Evolutionary conservation across 2,329 filamentous ascomycete genomes (phyloP).

Genomic region (Zalaria obscura): DNA sequence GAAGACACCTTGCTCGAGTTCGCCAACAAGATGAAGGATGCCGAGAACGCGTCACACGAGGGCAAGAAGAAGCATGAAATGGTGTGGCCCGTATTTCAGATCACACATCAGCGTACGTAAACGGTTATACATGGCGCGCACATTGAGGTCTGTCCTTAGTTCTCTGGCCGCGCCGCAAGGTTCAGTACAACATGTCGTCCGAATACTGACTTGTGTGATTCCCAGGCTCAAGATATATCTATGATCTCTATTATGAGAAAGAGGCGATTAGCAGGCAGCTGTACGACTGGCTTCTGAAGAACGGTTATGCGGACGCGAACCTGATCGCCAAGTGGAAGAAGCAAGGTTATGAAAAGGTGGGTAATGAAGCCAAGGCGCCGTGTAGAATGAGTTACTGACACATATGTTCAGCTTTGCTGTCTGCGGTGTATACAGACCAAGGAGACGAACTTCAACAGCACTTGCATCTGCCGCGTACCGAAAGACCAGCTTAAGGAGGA

Average conservation of each 20-base stretch:
- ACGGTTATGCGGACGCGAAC: constrained; percentile 86
- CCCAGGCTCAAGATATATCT: constrained; percentile 67
- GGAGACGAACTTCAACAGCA: constrained; percentile 97
- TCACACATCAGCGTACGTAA: constrained; percentile 70
- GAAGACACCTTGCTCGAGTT: constrained; percentile 78
- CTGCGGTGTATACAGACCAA: constrained; percentile 97
- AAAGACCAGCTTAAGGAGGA: constrained; percentile 80
- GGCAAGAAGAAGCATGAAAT: constrained; percentile 80
- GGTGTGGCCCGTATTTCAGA: constrained; percentile 95
- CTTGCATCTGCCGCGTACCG: constrained; percentile 92
- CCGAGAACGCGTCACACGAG: constrained; percentile 72
- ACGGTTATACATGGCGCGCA: neutral
- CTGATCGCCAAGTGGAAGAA: constrained; percentile 99
- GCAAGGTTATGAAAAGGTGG: constrained; percentile 91
- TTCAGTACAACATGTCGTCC: neutral
- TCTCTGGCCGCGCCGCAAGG: constrained; percentile 1
- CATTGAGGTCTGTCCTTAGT: constrained; percentile 7
- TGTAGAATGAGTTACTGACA: constrained; percentile 1
- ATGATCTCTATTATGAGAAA: constrained; percentile 96
- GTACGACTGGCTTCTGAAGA: constrained; percentile 95
- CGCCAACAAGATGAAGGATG: constrained; percentile 85
- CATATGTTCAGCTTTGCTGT: constrained; percentile 60
- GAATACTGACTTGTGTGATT: constrained; percentile 8
- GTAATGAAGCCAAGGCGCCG: constrained; percentile 13
- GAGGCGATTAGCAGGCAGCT: constrained; percentile 84